phyloP scores from a whole-genome alignment of 2,329 filamentous ascomycete species.

The Xylariaceae sp. region DNA sequence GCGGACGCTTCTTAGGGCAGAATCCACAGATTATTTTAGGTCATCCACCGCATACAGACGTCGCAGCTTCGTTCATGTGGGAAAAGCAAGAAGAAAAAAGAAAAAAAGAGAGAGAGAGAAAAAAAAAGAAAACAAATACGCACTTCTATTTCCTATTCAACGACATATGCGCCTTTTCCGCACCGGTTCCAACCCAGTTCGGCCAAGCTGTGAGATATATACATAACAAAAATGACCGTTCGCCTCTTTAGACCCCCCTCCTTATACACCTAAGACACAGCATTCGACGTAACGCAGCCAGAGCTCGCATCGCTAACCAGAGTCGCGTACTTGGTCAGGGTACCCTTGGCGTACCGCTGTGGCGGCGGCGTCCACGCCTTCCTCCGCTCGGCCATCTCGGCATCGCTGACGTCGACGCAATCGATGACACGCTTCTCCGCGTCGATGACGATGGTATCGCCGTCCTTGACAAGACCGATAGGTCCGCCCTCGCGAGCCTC shows the following conservation, averaged over 20 bases:
- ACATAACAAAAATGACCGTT: no score
- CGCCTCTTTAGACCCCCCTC: no score
- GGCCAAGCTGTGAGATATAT: neutral
- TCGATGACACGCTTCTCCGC: slow-evolving; percentile 72
- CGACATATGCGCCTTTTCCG: slow-evolving; percentile 1
- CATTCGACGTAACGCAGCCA: slow-evolving; percentile 56
- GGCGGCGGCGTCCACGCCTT: slow-evolving; percentile 65
- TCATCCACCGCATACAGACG: no score
- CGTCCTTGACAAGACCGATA: slow-evolving; percentile 79
- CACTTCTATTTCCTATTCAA: neutral
- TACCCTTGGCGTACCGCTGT: slow-evolving; percentile 63
- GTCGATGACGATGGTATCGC: slow-evolving; percentile 81
- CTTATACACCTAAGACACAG: no score
- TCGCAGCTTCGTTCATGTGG: no score
- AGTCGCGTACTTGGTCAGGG: slow-evolving; percentile 69
- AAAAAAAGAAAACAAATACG: slow-evolving; percentile 4
- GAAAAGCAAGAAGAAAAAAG: no score
- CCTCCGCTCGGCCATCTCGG: slow-evolving; percentile 62
- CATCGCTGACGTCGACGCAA: slow-evolving; percentile 67
- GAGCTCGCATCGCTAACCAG: slow-evolving; percentile 61
- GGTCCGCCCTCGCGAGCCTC: slow-evolving; percentile 86
- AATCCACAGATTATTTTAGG: no score
- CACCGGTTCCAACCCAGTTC: neutral
- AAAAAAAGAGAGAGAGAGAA: no score
- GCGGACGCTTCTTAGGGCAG: no score